Base-by-base conservation (phyloP, 1,284 basidiomycete species). In the Apiotrichum siamense region DNA sequence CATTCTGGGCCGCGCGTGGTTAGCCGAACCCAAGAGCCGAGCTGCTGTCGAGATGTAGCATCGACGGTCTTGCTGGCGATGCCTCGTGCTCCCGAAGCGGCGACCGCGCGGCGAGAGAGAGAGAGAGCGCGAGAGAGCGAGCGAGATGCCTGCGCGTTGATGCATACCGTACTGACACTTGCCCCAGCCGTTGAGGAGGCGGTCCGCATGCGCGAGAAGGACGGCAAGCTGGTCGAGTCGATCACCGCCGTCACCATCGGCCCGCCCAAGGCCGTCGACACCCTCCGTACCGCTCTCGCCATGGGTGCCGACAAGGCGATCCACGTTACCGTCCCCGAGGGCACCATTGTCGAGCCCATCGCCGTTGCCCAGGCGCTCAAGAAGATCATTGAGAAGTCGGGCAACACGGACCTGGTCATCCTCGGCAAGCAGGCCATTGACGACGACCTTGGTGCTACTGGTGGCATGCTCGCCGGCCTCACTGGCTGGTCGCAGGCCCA, bases 341-440 rank as follows among this genome's bases (percentile, higher is more conserved):
- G 93, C 29, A 84, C 86, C 6, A 82, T 97, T 37, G 70, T 74
- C 35, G 73, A 75, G 58, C 73, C 73, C 39, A 67, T 75, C 47
- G 63, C 64, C 18, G 71, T 72, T 42, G 72, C 70, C n/a, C 60
- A 66, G 44, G 91, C 93, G 37, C 89, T 98, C 56, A 80, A 81
- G 47, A 85, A 86, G 6, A 65, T 94, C 57, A 85, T 97, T 52
- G 80, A 85, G 52, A 81, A 81, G 32, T 55, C 55, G 24, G 57
- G 55, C 31, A 80, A 81, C 55, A 74, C 72, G 44, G 93, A 97
- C 65, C 65, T 98, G 52, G 85, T 98, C 48, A 92, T 98, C 58
- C 81, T 97, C 76, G 94, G 96, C n/a, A 98, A 98, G 77, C 94
- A 98, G 75, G 87, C 94, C 12, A 98, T 98, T 63, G 94, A 98